Base-by-base conservation (phyloP, 1,284 basidiomycete genomes). In the Ustanciosporium gigantosporum region DNA sequence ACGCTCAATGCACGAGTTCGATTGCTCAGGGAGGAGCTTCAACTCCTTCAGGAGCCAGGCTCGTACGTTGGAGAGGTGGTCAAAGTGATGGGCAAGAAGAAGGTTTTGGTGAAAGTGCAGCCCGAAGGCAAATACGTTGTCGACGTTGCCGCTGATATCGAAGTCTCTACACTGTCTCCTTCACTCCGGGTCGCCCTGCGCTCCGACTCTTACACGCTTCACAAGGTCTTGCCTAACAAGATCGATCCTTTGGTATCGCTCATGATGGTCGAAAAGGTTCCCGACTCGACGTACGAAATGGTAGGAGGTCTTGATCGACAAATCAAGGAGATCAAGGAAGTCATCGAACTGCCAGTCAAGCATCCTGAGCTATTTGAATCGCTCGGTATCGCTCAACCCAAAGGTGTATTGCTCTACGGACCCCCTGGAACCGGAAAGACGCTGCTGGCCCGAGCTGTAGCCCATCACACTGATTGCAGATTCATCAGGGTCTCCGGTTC, bases 251-350 rank as follows among this genome's bases (percentile, higher is more conserved):
- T 77, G 27, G 75, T 77, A 23, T 76, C 73, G 25, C 67, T 77
- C 37, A 77, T 98, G 95, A 96, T 97, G 94, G 94, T 97, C n/a
- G 94, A 98, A 82, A 98, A 98, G 80, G 94, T 97, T 0, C 94
- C 94, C 0, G 94, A 98, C 79, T 91, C 89, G 79, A 98, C 94
- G 27, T 98, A 98, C 80, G 94, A 98, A 80, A 96, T 97, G 92
- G 94, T 98, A 66, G 94, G 94, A 40, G 94, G 94, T 76, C 84
- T 98, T 56, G 94, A 98, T 83, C 91, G 84, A 79, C 94, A 97
- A 78, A 98, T 98, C 79, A 96, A 97, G 79, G 94, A 97, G 80
- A 96, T 98, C 79, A 97, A 97, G 79, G 94, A 98, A 80, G 94
- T 97, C 73, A 97, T 98, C 79, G 94, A 97, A 80, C 82, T 97